These are phyloP conservation scores for Phaeosphaeriaceae sp. DNA, from an alignment of 2,329 filamentous ascomycete species.

Conservation along the genomic window DNA sequence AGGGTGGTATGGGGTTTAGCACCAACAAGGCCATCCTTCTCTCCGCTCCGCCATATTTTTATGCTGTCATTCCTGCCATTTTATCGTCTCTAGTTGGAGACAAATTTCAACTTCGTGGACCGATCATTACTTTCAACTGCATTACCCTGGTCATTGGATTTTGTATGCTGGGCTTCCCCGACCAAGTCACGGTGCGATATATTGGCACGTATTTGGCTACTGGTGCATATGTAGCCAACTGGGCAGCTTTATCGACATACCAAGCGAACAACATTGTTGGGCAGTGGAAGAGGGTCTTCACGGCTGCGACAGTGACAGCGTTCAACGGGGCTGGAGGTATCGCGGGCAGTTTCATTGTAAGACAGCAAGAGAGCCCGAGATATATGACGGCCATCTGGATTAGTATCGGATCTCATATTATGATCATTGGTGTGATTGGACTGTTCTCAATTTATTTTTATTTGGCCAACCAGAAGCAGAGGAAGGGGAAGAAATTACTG, in stretches of 20 bases:
- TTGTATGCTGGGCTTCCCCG: constrained; percentile 67
- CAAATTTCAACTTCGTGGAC: constrained; percentile 64
- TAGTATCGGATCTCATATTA: constrained; percentile 65
- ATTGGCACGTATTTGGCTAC: constrained; percentile 70
- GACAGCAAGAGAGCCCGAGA: constrained; percentile 64
- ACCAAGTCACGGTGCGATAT: constrained; percentile 66
- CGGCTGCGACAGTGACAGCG: constrained; percentile 65
- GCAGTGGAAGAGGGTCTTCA: constrained; percentile 70
- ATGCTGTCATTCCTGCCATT: constrained; percentile 68
- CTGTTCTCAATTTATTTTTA: constrained; percentile 62
- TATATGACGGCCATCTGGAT: constrained; percentile 72
- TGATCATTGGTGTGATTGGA: constrained; percentile 62
- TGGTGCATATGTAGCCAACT: constrained; percentile 72
- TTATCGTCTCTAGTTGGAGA: constrained; percentile 69
- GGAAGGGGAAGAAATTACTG: constrained; percentile 55
- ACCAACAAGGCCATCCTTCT: constrained; percentile 61
- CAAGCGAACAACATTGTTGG: constrained; percentile 60
- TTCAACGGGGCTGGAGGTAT: constrained; percentile 69
- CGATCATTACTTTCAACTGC: constrained; percentile 70
- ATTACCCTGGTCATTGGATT: constrained; percentile 68
- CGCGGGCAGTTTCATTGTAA: constrained; percentile 70
- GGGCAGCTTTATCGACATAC: constrained; percentile 65
- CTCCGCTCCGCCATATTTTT: constrained; percentile 72
- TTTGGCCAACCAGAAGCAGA: constrained; percentile 57
- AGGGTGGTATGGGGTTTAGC: constrained; percentile 54